phyloP scores from a whole-genome alignment of 2,329 filamentous ascomycete species.

The Arthrobotrys sinensis region DNA sequence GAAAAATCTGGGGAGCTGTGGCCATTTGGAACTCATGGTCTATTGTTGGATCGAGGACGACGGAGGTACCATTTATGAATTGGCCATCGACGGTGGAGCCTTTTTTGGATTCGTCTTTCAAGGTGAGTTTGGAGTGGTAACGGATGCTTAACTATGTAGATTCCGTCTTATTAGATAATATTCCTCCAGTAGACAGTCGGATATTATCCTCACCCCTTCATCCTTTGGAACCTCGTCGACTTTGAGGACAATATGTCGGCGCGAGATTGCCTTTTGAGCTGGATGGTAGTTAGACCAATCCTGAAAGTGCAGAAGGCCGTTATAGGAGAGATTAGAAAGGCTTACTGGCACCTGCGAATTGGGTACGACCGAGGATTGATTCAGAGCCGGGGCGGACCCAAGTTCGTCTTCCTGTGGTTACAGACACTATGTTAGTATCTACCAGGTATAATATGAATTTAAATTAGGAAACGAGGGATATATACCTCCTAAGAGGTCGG shows the following conservation, averaged over 20 bases:
- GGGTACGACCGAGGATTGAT: constrained; percentile 87
- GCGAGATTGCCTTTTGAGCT: constrained; percentile 85
- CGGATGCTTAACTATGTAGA: constrained; percentile 73
- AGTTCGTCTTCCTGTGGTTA: constrained; percentile 75
- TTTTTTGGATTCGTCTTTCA: constrained; percentile 86
- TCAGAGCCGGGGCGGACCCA: constrained; percentile 90
- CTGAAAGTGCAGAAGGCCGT: not conserved
- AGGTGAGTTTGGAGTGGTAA: constrained; percentile 77
- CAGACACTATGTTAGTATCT: constrained; percentile 49
- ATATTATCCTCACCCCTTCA: constrained; percentile 74
- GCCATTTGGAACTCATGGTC: constrained; percentile 52
- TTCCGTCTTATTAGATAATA: constrained; percentile 6
- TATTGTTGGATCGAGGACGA: constrained; percentile 30
- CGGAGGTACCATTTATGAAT: constrained; percentile 39
- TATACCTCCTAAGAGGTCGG: constrained; percentile 46
- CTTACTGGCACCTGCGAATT: constrained; percentile 63
- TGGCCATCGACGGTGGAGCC: constrained; percentile 82
- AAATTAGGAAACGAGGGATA: not conserved
- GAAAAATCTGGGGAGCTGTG: constrained; percentile 38
- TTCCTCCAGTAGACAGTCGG: constrained; percentile 61
- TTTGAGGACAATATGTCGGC: constrained; percentile 86
- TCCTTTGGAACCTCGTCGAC: constrained; percentile 77
- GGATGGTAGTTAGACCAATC: constrained; percentile 28
- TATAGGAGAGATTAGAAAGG: constrained; percentile 16
- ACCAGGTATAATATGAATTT: not conserved